These are phyloP conservation scores for Dioszegia hungarica DNA, from an alignment of 768 basidiomycete species.

Conservation along the genomic window DNA sequence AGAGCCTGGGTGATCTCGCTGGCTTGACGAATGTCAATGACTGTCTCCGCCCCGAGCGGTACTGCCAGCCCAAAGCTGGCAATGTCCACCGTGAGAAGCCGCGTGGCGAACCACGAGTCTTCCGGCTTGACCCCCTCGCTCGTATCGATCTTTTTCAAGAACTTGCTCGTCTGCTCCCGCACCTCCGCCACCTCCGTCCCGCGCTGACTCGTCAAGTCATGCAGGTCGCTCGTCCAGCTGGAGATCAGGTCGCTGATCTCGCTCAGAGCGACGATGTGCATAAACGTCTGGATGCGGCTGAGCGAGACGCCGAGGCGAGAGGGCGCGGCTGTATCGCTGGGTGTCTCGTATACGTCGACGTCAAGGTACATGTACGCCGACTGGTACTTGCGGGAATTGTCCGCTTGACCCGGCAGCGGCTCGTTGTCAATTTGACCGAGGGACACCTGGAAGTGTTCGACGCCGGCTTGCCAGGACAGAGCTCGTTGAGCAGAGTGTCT, in stretches of 20 bases:
- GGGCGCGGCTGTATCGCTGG: slow-evolving; percentile 9
- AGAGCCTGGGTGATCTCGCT: slow-evolving; percentile 58
- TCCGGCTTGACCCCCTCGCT: slow-evolving; percentile 21
- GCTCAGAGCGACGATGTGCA: slow-evolving; percentile 88
- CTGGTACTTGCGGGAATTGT: slow-evolving; percentile 49
- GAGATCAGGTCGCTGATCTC: slow-evolving; percentile 67
- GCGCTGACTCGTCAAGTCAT: slow-evolving; percentile 68
- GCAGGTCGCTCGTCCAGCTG: slow-evolving; percentile 63
- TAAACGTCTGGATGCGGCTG: slow-evolving; percentile 79
- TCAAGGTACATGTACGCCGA: slow-evolving; percentile 84
- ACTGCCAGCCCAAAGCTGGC: slow-evolving; percentile 82
- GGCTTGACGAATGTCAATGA: slow-evolving; percentile 44
- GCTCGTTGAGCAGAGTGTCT: slow-evolving; percentile 48
- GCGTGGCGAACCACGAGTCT: slow-evolving; percentile 49
- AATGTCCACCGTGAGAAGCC: slow-evolving; percentile 48
- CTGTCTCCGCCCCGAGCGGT: slow-evolving; percentile 65
- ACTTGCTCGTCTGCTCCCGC: slow-evolving; percentile 65
- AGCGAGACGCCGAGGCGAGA: slow-evolving; percentile 55
- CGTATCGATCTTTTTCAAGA: slow-evolving; percentile 56
- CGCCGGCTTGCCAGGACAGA: slow-evolving; percentile 62
- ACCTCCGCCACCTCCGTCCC: slow-evolving; percentile 73
- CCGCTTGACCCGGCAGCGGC: slow-evolving; percentile 45
- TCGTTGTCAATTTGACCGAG: slow-evolving; percentile 58
- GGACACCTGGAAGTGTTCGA: slow-evolving; percentile 76
- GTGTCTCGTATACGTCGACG: slow-evolving; percentile 52